Evolutionary conservation across 2,329 filamentous ascomycete species (phyloP), one percentile per base, ranked within the genome.

Genomic region (Fusarium nodosum): DNA sequence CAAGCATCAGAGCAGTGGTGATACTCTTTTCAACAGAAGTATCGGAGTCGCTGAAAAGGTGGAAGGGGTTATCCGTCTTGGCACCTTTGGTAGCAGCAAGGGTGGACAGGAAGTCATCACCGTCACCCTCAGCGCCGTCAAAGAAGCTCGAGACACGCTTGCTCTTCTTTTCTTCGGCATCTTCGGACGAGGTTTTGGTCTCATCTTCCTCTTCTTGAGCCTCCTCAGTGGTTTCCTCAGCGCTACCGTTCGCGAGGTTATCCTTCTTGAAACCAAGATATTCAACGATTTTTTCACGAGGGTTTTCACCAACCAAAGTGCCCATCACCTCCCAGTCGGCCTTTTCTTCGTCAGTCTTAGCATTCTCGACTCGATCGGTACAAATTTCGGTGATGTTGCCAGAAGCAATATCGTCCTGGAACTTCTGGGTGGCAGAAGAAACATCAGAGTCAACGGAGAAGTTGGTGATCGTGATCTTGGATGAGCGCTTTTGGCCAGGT

Each of bases 281-380:
- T 72, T 97, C 91, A 24, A 96, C 87, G 60, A 99, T 90, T 77
- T 93, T 90, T 77, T 91, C 91, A 42, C 94, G 89, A n/a, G 94
- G 92, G 75, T 95, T 94, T 31, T 92, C 90, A 5, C 93, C 91
- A 50, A 95, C 91, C 64, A 99, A 81, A 3, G 94, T 96, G 79
- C 96, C 90, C 78, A 99, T 93, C 38, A 98, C 93, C 70, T 92
- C 91, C 96, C 96, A 99, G 79, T 98, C 95, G 6, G 93, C 92
- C 83, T 94, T 97, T 78, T 98, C 96, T 71, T 97, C 93, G 2
- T 97, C 94, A 0, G 89, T 93, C 75, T 89, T 90, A 20, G 94
- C 91, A 65, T 89, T 83, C 28, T 90, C 84, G 66, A 94, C 90
- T 76, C 95, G 92, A 24, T 90, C 86, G 75, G 94, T 90, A 77